Evolutionary conservation across 257 asterid genomes (phyloP), one percentile per base, ranked within the genome.

Genomic region (Jasminum sambac): DNA sequence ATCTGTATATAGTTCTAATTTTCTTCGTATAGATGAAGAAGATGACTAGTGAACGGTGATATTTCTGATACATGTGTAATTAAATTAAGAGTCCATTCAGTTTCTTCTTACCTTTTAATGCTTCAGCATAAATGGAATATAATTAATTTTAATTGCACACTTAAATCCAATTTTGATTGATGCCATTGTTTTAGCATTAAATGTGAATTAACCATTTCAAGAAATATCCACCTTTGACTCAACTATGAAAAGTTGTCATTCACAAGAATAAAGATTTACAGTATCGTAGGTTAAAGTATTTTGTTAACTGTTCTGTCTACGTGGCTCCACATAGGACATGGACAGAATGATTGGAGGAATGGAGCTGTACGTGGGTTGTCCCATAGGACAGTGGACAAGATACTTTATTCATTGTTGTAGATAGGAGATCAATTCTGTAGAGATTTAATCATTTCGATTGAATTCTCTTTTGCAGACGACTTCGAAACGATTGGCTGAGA

Each of bases 401-500:
- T 30, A 30, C 36, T 30, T 30, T 30, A 30, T 4, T 30, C 36
- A 30, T 30, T 30, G 36, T 30, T 30, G 36, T 30, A 30, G 36
- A 4, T 30, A 30, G 36, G 36, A 30, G 36, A 30, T 30, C 36
- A 30, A 4, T 30, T 30, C n/a, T 30, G 36, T 30, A 30, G 36
- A 30, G 36, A 30, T 30, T 30, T 30, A 30, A 30, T 30, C 1
- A 30, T 30, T 30, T 4, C 36, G 36, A 4, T 30, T 4, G 36
- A 30, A 30, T 4, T 30, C 1, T 30, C 4, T 23, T 12, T 65
- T 76, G 71, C 80, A 90, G 98, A 92, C 96, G 0, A 92, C 87
- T 69, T 90, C 98, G 10, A 92, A 85, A 80, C 75, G 98, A 60
- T 70, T 90, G 64, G 85, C 96, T 37, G 89, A 81, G 77, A 88